Conservation (phyloP, 2,329 filamentous ascomycete genomes). For the Plectosphaerella sp. region DNA sequence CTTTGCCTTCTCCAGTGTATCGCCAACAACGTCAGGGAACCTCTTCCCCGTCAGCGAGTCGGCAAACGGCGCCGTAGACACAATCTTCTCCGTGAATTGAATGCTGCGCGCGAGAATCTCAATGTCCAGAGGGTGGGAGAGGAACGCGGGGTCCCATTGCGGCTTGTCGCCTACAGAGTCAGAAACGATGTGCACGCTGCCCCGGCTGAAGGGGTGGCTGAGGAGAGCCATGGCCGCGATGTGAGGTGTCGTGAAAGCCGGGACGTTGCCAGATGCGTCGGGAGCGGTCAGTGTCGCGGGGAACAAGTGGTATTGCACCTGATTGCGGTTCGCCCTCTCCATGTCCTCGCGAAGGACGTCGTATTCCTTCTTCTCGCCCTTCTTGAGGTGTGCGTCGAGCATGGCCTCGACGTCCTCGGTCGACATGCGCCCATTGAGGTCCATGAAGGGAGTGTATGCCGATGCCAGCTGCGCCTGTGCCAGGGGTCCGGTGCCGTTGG, state of each 20-base stretch:
- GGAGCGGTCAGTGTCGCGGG: constrained; percentile 21
- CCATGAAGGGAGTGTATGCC: constrained; percentile 26
- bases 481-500: constrained; percentile 28
- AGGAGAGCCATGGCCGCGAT: constrained; percentile 53
- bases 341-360: background rate
- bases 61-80: constrained; percentile 33
- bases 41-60: constrained; percentile 36
- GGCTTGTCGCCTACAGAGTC: constrained; percentile 34
- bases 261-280: constrained; percentile 21
- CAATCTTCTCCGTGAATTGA: constrained; percentile 32
- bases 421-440: constrained; percentile 19
- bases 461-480: background rate
- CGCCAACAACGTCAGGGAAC: constrained; percentile 23
- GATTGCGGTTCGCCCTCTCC: background rate
- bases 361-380: constrained; percentile 10
- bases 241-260: constrained; percentile 37
- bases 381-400: constrained; percentile 16
- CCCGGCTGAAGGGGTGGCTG: constrained; percentile 57
- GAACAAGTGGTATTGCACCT: constrained; percentile 28
- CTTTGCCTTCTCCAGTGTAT: constrained; percentile 26
- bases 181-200: constrained; percentile 51
- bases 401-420: constrained; percentile 14
- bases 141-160: constrained; percentile 51
- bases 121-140: constrained; percentile 51
- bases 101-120: constrained; percentile 42